phyloP scores from a whole-genome alignment of 768 basidiomycete genomes.

The Nidula microcarpa region DNA sequence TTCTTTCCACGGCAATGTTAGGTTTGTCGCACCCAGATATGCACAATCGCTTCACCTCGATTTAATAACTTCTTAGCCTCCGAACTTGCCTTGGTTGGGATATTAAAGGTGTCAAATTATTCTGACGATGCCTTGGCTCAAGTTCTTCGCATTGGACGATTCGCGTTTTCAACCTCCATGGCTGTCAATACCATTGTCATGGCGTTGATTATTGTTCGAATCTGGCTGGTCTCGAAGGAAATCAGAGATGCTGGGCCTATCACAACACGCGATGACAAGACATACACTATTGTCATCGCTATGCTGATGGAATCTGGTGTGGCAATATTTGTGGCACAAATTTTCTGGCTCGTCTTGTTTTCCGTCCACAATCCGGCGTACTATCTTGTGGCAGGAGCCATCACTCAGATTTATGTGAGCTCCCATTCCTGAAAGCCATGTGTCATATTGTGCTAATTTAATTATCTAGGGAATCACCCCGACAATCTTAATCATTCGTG shows the following conservation, averaged over 20 bases:
- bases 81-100: not conserved
- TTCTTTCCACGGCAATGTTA: not conserved
- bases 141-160: not conserved
- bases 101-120: not conserved
- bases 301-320: not conserved
- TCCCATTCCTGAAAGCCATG: not conserved
- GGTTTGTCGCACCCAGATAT: not conserved
- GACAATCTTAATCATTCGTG: not conserved
- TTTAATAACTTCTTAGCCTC: not conserved
- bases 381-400: not conserved
- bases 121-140: not conserved
- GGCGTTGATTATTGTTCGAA: not conserved
- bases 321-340: not conserved
- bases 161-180: not conserved
- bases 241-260: not conserved
- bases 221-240: not conserved
- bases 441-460: not conserved
- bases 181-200: not conserved
- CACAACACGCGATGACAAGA: not conserved
- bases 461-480: not conserved
- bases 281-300: not conserved
- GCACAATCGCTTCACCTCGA: not conserved
- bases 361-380: not conserved
- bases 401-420: not conserved
- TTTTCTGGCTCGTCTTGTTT: not conserved